phyloP scores from a whole-genome alignment of 169 alveolate species.

The Cryptosporidium bovis region DNA sequence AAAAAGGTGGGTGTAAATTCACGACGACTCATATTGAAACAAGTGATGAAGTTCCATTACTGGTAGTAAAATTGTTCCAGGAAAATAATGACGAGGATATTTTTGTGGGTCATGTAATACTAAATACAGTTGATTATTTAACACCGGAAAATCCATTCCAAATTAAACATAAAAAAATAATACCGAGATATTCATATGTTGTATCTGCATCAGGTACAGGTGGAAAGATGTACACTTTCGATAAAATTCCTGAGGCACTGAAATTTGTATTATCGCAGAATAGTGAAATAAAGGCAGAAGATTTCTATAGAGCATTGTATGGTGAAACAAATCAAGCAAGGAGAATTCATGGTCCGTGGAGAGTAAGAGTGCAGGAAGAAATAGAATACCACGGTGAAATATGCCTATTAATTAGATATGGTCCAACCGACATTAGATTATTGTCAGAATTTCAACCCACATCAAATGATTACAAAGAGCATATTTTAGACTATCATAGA shows the following conservation, averaged over 20 bases:
- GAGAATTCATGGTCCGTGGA: conserved; percentile 73
- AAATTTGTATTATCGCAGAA: conserved; percentile 45
- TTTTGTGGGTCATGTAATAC: conserved; percentile 64
- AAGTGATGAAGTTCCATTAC: conserved; percentile 74
- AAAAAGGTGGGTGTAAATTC: conserved; percentile 57
- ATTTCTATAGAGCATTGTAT: conserved; percentile 64
- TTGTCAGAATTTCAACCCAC: conserved; percentile 73
- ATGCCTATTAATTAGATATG: conserved; percentile 65
- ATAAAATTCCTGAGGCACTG: conserved; percentile 63
- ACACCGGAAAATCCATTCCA: conserved; percentile 75
- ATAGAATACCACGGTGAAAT: conserved; percentile 70
- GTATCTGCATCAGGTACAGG: conserved; percentile 71
- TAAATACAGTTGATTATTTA: conserved; percentile 64
- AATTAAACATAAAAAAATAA: conserved; percentile 53
- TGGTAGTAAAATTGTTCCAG: conserved; percentile 62
- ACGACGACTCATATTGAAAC: conserved; percentile 68
- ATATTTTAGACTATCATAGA: conserved; percentile 66
- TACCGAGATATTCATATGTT: conserved; percentile 55
- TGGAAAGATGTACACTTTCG: conserved; percentile 63
- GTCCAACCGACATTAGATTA: conserved; percentile 66
- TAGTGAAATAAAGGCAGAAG: conserved; percentile 63
- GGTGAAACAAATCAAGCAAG: conserved; percentile 73
- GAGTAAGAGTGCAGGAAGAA: conserved; percentile 72
- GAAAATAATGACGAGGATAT: conserved; percentile 29
- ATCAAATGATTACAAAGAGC: conserved; percentile 69